These are phyloP conservation scores for Pugionium cornutum DNA, from an alignment of 345 rosid species.

Conservation along the genomic window DNA sequence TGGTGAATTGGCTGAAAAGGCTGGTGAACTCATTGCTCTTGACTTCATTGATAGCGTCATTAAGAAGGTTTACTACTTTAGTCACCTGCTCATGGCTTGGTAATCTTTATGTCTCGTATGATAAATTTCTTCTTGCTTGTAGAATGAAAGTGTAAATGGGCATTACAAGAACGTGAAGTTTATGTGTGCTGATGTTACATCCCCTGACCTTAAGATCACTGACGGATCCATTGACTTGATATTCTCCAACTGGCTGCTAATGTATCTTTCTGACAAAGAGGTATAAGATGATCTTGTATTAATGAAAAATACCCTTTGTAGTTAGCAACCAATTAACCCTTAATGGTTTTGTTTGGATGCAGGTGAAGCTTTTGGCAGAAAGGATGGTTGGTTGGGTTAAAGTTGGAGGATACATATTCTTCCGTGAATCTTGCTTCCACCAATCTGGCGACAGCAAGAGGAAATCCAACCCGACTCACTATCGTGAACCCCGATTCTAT, in stretches of 20 bases:
- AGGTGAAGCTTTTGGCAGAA: slow-evolving; percentile 77
- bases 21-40: slow-evolving; percentile 74
- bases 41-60: slow-evolving; percentile 85
- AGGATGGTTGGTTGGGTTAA: slow-evolving; percentile 87
- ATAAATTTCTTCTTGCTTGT: slow-evolving; percentile 19
- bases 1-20: slow-evolving; percentile 83
- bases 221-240: slow-evolving; percentile 80
- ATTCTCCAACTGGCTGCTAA: slow-evolving; percentile 93
- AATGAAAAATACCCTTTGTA: background rate
- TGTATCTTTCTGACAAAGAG: slow-evolving; percentile 97
- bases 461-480: slow-evolving; percentile 86
- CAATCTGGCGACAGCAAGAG: slow-evolving; percentile 91
- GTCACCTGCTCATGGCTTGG: slow-evolving; percentile 6
- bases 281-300: slow-evolving; percentile 37
- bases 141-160: slow-evolving; percentile 82
- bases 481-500: slow-evolving; percentile 96
- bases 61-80: slow-evolving; percentile 61
- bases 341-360: slow-evolving; percentile 18
- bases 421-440: slow-evolving; percentile 97
- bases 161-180: slow-evolving; percentile 84
- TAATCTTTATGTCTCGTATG: background rate
- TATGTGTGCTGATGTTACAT: slow-evolving; percentile 86
- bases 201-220: slow-evolving; percentile 64
- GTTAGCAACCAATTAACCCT: background rate
- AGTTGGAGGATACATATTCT: slow-evolving; percentile 87